Percentiles rank a stretch among this genome's conserved stretches.
These are phyloP conservation scores for Fragaria iinumae DNA, from an alignment of 306 rosid genomes.

Conservation along the genomic window DNA sequence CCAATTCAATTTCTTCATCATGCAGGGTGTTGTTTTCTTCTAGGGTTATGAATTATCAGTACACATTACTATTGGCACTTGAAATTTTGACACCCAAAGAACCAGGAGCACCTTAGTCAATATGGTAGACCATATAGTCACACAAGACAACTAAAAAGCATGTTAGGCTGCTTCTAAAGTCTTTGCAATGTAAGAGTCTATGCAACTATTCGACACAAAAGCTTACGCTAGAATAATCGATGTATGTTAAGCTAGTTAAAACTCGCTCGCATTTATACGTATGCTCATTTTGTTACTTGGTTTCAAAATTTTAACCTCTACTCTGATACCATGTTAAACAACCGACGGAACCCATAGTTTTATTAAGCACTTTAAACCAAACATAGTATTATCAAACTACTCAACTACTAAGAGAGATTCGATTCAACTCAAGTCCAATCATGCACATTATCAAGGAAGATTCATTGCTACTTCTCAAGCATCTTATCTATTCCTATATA, in stretches of 20 bases:
- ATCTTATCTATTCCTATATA: neutral
- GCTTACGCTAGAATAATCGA: neutral
- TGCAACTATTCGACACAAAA: neutral
- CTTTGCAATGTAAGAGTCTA: neutral
- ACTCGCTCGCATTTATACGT: neutral
- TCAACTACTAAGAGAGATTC: neutral
- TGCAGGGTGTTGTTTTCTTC: neutral
- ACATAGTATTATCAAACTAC: neutral
- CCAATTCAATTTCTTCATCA: neutral
- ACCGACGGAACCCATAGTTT: neutral
- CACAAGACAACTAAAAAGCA: neutral
- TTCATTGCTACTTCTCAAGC: slow-evolving; percentile 8
- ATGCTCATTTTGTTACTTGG: neutral
- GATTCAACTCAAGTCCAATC: neutral
- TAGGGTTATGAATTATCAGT: neutral
- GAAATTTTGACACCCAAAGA: neutral
- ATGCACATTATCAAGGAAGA: slow-evolving; percentile 11
- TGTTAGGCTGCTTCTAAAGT: neutral
- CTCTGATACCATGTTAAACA: neutral
- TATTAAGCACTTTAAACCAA: neutral
- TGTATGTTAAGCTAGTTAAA: neutral
- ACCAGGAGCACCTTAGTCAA: neutral
- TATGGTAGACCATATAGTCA: neutral
- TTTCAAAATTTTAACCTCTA: neutral
- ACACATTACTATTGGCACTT: neutral